Evolutionary conservation across 2,329 filamentous ascomycete genomes (phyloP), one percentile per base, ranked within the genome.

Genomic region (Trichoderma sp.): DNA sequence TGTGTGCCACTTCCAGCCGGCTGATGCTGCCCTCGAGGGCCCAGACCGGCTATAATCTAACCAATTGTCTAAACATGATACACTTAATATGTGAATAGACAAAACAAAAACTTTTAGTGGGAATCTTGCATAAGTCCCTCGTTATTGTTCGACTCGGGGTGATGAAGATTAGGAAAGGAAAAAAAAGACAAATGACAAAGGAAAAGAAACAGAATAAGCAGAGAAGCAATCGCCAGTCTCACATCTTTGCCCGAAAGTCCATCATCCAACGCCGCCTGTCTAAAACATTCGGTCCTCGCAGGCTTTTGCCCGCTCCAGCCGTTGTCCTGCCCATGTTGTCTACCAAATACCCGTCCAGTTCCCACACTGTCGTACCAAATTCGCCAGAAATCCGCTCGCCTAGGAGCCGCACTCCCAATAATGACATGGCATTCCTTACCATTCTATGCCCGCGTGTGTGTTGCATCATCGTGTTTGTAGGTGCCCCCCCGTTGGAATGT

Each of bases 1-100:
- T 39, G 28, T 15, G 34, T 68, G 20, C 58, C 70, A 26, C 58
- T 20, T 55, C 65, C 57, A 36, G 23, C 32, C 36, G 11, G 62
- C 63, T 66, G 53, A 59, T 30, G 34, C 53, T 9, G 65, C 71
- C 58, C 71, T 61, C 36, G 71, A 64, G 71, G 61, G 57, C 71
- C 26, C 55, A 53, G 61, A 69, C 47, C 53, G n/a, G 23, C 59
- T 61, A 65, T 58, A 26, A 57, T 39, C 57, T 32, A 58, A 30
- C 32, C 34, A 34, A 64, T 23, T 53, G 34, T 72, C 71, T 72
- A 72, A 58, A 67, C 59, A 53, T 50, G 39, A 50, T 65, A 50
- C 68, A 53, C 20, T 59, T 23, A 26, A 62, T 15, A 59, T 32
- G 32, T 34, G 57, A 68, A 55, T 4, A 57, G 28, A 67, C 6